Evolutionary conservation across 345 rosid species (phyloP).

Genomic region (Corymbia maculata): DNA sequence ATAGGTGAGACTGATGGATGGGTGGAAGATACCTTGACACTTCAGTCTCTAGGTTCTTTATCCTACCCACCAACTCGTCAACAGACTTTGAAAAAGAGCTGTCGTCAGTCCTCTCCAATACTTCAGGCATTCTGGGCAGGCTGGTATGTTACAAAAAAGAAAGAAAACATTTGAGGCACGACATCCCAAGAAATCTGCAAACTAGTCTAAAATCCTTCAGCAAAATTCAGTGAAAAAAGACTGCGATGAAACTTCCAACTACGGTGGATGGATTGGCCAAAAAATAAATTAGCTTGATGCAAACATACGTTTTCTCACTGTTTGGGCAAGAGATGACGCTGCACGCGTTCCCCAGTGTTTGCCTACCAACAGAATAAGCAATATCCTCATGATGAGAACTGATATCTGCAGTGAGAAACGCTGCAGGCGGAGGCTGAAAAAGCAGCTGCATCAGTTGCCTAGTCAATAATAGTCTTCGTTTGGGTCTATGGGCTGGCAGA

Average conservation of each 20-base stretch:
- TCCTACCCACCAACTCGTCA: conserved; percentile 39
- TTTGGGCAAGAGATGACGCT: conserved; percentile 11
- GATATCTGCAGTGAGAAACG: conserved; percentile 35
- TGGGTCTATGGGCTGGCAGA: conserved; percentile 29
- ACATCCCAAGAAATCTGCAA: not conserved
- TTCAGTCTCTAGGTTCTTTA: conserved; percentile 37
- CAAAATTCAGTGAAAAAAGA: not conserved
- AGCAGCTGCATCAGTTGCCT: conserved; percentile 66
- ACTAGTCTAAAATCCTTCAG: not conserved
- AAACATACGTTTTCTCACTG: conserved; percentile 26
- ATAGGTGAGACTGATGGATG: not conserved
- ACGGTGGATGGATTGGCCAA: not conserved
- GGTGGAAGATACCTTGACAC: conserved; percentile 35
- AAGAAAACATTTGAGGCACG: not conserved
- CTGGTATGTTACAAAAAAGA: conserved; percentile 9
- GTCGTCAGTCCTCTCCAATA: conserved; percentile 2
- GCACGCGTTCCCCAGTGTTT: conserved; percentile 55
- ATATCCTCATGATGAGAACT: conserved; percentile 27
- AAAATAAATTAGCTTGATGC: not conserved
- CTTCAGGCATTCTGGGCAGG: conserved; percentile 20
- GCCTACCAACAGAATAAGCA: conserved; percentile 29
- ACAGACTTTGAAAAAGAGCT: conserved; percentile 11
- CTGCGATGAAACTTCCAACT: not conserved
- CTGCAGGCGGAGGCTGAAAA: conserved; percentile 35
- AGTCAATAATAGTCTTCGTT: conserved; percentile 55